Evolutionary conservation across 176 grass and related monocot species (phyloP).

Genomic region (Tillandsia leiboldiana): DNA sequence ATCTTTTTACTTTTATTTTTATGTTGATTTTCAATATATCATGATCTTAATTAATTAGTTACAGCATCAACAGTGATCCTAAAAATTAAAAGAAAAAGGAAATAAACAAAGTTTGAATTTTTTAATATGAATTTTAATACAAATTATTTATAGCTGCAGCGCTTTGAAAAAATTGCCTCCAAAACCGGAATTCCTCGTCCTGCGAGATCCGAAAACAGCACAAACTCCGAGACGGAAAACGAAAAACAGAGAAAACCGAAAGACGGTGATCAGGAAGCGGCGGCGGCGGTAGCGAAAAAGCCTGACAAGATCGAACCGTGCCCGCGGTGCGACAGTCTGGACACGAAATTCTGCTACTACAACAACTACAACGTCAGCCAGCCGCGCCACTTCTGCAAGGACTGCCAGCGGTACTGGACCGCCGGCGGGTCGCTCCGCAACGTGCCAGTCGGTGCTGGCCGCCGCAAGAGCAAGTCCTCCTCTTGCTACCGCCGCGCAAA

Average conservation of each 20-base stretch:
- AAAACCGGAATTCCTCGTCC: no score
- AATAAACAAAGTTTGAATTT: no score
- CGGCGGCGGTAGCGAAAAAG: background rate
- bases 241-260: background rate
- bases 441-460: background rate
- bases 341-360: slow-evolving; percentile 11
- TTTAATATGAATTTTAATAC: no score
- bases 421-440: background rate
- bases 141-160: no score
- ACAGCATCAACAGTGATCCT: no score
- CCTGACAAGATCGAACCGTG: slow-evolving; percentile 3
- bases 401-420: slow-evolving; percentile 8
- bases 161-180: no score
- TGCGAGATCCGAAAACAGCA: no score
- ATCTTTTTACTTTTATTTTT: no score
- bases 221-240: background rate
- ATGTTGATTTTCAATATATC: no score
- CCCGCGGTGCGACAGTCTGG: slow-evolving; percentile 4
- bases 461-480: slow-evolving; percentile 1
- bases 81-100: no score
- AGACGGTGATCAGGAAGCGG: background rate
- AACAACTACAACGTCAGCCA: slow-evolving; percentile 11
- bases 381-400: slow-evolving; percentile 7
- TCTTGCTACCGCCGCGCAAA: background rate
- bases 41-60: no score